These are phyloP conservation scores for Xylaria sp. DNA, from an alignment of 2,329 filamentous ascomycete species.

Conservation along the genomic window DNA sequence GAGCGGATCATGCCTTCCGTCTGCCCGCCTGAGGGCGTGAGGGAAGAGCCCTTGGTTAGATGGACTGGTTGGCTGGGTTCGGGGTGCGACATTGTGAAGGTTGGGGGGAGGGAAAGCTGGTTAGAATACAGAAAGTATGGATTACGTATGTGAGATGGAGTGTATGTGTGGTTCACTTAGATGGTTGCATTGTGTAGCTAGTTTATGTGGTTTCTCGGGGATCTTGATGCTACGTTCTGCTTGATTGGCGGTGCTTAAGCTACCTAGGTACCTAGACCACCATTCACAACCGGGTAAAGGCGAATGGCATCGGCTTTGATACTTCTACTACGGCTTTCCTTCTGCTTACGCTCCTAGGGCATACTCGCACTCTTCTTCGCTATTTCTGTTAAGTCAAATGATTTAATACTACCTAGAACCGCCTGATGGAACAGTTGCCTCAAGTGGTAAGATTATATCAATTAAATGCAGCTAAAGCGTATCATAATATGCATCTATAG, in stretches of 20 bases:
- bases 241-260: slow-evolving; percentile 11
- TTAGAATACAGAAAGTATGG: too few species aligned
- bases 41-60: slow-evolving; percentile 50
- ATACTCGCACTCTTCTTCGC: too few species aligned
- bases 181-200: neutral
- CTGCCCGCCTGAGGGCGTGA: slow-evolving; percentile 57
- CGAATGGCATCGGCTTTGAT: neutral
- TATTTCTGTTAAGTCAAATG: too few species aligned
- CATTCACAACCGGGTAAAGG: too few species aligned
- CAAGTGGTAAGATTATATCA: too few species aligned
- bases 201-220: neutral
- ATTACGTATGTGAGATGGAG: neutral
- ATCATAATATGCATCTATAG: neutral
- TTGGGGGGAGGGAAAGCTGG: neutral
- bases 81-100: slow-evolving; percentile 41
- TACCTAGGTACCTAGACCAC: neutral
- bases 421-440: too few species aligned
- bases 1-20: slow-evolving; percentile 63
- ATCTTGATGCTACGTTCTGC: neutral
- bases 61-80: slow-evolving; percentile 50
- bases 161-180: neutral
- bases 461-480: neutral
- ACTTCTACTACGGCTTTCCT: neutral
- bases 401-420: too few species aligned
- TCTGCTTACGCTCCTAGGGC: too few species aligned